Base-by-base conservation (phyloP, 768 basidiomycete species). In the Scleroderma citrinum region DNA sequence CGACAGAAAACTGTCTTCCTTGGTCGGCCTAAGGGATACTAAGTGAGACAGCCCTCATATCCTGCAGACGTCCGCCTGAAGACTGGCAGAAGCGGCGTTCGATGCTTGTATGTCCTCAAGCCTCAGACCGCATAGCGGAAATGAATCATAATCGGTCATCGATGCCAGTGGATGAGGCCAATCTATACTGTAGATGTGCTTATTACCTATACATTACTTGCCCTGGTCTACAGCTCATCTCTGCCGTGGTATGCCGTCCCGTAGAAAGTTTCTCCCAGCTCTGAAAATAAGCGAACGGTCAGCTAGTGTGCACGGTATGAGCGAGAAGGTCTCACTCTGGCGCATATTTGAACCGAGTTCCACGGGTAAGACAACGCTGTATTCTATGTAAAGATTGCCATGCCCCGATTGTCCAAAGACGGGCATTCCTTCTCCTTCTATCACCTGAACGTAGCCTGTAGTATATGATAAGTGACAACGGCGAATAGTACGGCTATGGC, bases 371-470 rank as follows among this genome's bases (percentile, higher is more conserved):
- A 98, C 84, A 43, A 99, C 90, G 49, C 80, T 90, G 69, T 95
- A 99, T 66, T 97, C 94, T 46, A 99, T 76, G 59, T 81, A 98
- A 41, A 99, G 71, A 63, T 95, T 85, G 14, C 96, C 96, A 53
- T 81, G 74, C 19, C 68, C 62, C 10, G 71, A 68, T 50, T 73
- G 67, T 49, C 80, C 78, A 59, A 78, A 84, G 32, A 82, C 63
- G 1, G 90, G 87, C 85, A 98, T 92, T 5, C 96, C 96, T 65
- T 99, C 92, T 24, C 80, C 92, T 54, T 83, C 77, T 48, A 98
- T 76, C 12, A 76, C 78, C 63, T 97, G 87, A 7, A 97, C 90
- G 63, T 82, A 87, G 10, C 88, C 92, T 90, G 58, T n/a, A 38
- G 30, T 14, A 12, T 44, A 31, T 17, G 3, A 36, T 34, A 41